Evolutionary conservation across 225 moss, liverwort and hornwort species (phyloP), one percentile per base, ranked within the genome.

Genomic region (Straminergon stramineum): DNA sequence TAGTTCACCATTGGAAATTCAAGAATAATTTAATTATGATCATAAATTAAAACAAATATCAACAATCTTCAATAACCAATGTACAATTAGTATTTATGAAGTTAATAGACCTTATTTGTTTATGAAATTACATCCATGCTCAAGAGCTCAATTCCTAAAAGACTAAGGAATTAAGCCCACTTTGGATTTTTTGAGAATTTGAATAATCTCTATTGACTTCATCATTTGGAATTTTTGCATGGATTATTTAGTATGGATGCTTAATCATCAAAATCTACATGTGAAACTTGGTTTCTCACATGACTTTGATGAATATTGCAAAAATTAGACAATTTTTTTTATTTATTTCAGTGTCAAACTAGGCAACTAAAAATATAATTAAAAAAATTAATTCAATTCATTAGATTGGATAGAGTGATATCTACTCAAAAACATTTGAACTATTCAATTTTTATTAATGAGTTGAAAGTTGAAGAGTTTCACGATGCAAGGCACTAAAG

Each of bases 241-340:
- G 5, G 5, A 39, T 24, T 69, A 23, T 14, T 69, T 69, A 39
- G 2, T 0, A 69, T 69, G 23, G 39, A 39, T 39, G 39, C 8
- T 22, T 22, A 39, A 70, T n/a, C 23, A 22, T n/a, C 2, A 7
- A n/a, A n/a, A 13, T 23, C 13, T 39, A 39, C n/a, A 70, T 39
- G 2, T 70, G 1, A n/a, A 39, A 23, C 70, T 70, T 39, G 7
- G 11, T 23, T 70, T n/a, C 2, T 0, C 0, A 0, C 4, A 7
- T 48, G 48, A 70, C 4, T 39, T 14, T 4, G 14, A 23, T 23
- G 14, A 70, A 70, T n/a, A 69, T 23, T n/a, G n/a, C 23, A 69
- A 69, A n/a, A 23, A 0, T n/a, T 68, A 34, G 5, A 66, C 20
- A 9, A 48, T 6, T 48, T 8, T 1, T 32, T 34, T 34, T 66